Evolutionary conservation across 202 grass and related monocot species (phyloP), one percentile per base, ranked within the genome.

Genomic region (Schoenoplectus tabernaemontani): DNA sequence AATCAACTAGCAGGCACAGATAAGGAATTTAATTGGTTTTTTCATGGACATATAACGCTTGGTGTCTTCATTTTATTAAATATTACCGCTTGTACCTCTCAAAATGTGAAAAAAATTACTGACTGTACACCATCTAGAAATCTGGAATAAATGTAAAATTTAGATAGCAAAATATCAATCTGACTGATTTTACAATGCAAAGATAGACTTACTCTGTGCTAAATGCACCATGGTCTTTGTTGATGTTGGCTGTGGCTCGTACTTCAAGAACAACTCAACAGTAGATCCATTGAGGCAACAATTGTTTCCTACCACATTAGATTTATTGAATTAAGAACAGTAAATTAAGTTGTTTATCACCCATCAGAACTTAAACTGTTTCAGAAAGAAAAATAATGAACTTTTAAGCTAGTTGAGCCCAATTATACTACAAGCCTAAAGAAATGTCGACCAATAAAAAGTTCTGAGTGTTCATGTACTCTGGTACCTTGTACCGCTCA

Each of bases 181-280:
- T 15, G 4, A 50, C 42, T 30, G 5, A 53, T 78, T 42, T 78
- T n/a, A n/a, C n/a, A 61, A 61, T 50, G 64, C 0, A 33, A 17
- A 17, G 3, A 41, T n/a, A 64, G 1, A 23, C 56, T 82, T 88
- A 97, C 87, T 98, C 26, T 94, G 91, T 39, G 95, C 91, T 50
- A 94, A 85, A 69, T 94, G 95, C 12, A 98, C 81, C 88, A 94
- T 84, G 42, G 87, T 98, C 57, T 90, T 98, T 13, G 90, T 88
- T 20, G 95, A 92, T 0, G 91, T 89, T 12, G 95, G 88, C 78
- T 98, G 91, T 15, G 89, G 95, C 66, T 94, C 95, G 83, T 89
- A 90, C 77, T 94, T 22, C 73, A 98, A 84, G 82, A 94, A 94
- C 61, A 81, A 44, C 42, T 92, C 89, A 6, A 89, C 83, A 1